Evolutionary conservation across 139 green algal genomes (phyloP).

Genomic region (Picochlorum sp.): DNA sequence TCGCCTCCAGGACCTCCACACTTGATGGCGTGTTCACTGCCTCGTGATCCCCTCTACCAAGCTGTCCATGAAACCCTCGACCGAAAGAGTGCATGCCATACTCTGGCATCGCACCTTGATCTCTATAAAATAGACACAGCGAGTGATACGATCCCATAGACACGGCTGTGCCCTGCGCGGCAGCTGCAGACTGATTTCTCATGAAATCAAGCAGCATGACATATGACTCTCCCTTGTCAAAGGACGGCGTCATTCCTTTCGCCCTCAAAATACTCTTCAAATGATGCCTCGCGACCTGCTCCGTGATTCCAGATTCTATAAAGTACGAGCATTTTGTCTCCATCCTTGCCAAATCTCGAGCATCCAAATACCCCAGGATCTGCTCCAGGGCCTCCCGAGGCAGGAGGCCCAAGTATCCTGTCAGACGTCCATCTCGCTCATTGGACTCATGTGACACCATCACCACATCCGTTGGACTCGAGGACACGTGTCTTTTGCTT

Average conservation of each 20-base stretch:
- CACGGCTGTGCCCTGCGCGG: conserved; percentile 56
- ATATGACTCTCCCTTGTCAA: conserved; percentile 46
- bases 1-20: conserved; percentile 37
- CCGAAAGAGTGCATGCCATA: conserved; percentile 24
- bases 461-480: too few species aligned
- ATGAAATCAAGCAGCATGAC: conserved; percentile 59
- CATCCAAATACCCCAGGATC: conserved; percentile 46
- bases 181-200: conserved; percentile 52
- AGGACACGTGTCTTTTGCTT: too few species aligned
- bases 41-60: conserved; percentile 45
- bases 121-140: conserved; percentile 29
- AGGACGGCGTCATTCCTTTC: conserved; percentile 50
- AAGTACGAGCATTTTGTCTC: conserved; percentile 60
- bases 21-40: conserved; percentile 14
- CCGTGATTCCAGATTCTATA: conserved; percentile 39
- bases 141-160: conserved; percentile 63
- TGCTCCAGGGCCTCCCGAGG: conserved; percentile 43
- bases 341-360: conserved; percentile 50
- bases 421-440: not conserved
- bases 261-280: conserved; percentile 50
- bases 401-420: not conserved
- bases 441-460: too few species aligned
- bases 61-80: conserved; percentile 75
- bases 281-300: conserved; percentile 45
- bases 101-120: conserved; percentile 15